Evolutionary conservation across 305 asterid species (phyloP).

Genomic region (Rubia balearica): DNA sequence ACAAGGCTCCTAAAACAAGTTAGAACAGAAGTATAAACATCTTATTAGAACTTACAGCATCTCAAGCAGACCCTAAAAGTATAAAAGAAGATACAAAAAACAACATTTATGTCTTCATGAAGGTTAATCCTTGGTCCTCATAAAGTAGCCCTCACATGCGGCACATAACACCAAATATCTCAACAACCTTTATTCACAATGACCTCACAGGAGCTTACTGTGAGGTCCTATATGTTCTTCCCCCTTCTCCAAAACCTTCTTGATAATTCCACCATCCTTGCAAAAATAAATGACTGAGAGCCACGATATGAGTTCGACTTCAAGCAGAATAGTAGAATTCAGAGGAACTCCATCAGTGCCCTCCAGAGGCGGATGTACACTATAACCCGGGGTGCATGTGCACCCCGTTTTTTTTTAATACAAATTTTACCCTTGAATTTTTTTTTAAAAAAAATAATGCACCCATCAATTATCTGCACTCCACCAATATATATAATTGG

Average conservation of each 20-base stretch:
- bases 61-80: background rate
- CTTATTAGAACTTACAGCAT: background rate
- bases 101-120: constrained; percentile 13
- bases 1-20: constrained; percentile 1
- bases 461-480: no score
- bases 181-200: constrained; percentile 39
- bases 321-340: constrained; percentile 39
- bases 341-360: constrained; percentile 37
- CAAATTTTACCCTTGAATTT: no score
- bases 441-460: no score
- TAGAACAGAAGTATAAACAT: background rate
- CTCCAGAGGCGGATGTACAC: no score
- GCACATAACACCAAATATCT: background rate
- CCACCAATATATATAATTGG: no score
- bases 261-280: constrained; percentile 69
- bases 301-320: constrained; percentile 67
- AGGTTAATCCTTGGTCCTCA: constrained; percentile 2
- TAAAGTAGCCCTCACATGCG: background rate
- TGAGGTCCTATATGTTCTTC: constrained; percentile 52
- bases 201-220: constrained; percentile 60
- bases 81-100: background rate
- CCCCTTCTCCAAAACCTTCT: constrained; percentile 51
- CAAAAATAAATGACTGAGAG: constrained; percentile 52
- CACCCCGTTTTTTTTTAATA: no score
- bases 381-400: no score